Evolutionary conservation across 805 yeast genomes (phyloP), one percentile per base, ranked within the genome.

Genomic region (Candida broadrunensis): DNA sequence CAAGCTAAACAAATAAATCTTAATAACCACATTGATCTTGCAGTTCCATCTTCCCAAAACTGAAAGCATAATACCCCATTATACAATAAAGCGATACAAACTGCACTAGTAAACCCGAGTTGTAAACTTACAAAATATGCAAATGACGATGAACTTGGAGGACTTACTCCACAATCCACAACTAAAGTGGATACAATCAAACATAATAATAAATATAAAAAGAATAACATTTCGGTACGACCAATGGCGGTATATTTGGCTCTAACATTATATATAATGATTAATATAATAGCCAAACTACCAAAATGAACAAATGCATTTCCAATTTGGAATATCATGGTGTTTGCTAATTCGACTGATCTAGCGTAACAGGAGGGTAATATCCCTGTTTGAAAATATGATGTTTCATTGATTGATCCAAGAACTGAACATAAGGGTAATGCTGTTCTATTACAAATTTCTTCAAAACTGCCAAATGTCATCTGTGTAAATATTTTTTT

Each of bases 181-280:
- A 91, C 75, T 36, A 91, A 68, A 2, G 90, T 75, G 45, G 83
- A 65, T 13, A 85, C 73, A 5, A 80, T 73, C 47, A 85, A 72
- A 1, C 77, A 69, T 24, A 83, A 67, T 46, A 75, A 72, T 32
- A 78, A 54, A 61, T 83, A 80, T 61, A 81, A 83, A 55, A 86
- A 83, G 49, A 77, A 78, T 39, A 88, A 63, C 81, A 89, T 85
- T 57, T 93, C 99, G 11, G 80, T 72, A 45, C 98, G 74, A 3
- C 97, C 98, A 43, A 93, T 90, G 11, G 98, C 97, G 0, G 99
- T 93, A 58, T 87, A 90, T 68, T 91, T 88, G 44, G 83, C 71
- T 57, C 90, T 73, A 33, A 90, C 80, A 51, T 85, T 83, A 68
- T 82, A 86, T 11, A 89, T 70, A 41, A 90, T 85, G 51, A 88